Conservation (phyloP, 2,329 filamentous ascomycete species). For the Talaromyces rugulosus region DNA sequence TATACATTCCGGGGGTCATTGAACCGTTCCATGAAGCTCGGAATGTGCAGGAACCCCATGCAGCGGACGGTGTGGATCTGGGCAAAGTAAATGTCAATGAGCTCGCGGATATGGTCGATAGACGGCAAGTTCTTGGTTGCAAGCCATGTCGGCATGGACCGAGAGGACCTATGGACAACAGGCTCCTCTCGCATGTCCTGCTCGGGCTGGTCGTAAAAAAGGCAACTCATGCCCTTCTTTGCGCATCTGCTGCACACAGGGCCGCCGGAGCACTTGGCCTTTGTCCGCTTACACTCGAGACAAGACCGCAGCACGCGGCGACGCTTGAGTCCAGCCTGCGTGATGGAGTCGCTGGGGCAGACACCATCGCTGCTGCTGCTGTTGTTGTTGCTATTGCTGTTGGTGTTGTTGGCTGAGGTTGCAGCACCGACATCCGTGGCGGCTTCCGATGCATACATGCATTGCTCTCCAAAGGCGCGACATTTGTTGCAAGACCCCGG, state of each 20-base stretch:
- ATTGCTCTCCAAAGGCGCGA: slow-evolving; percentile 5
- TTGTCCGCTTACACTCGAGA: slow-evolving; percentile 7
- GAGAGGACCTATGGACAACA: neutral
- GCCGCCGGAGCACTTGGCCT: slow-evolving; percentile 8
- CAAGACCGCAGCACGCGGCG: slow-evolving; percentile 6
- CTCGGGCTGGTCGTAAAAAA: slow-evolving; percentile 3
- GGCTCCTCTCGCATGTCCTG: neutral
- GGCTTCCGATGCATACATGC: slow-evolving; percentile 2
- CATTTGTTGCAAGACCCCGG: slow-evolving; percentile 9
- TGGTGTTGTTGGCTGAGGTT: neutral
- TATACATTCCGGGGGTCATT: slow-evolving; percentile 1
- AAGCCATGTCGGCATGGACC: slow-evolving; percentile 7
- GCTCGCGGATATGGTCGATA: slow-evolving; percentile 1
- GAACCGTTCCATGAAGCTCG: slow-evolving; percentile 8
- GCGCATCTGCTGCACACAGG: slow-evolving; percentile 2
- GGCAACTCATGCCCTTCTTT: slow-evolving; percentile 1
- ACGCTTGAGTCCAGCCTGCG: slow-evolving; percentile 8
- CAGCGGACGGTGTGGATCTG: slow-evolving; percentile 8
- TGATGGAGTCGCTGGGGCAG: slow-evolving; percentile 6
- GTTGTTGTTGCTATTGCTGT: neutral
- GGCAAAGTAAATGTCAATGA: slow-evolving; percentile 7
- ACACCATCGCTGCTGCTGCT: neutral
- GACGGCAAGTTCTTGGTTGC: slow-evolving; percentile 1
- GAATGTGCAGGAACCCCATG: slow-evolving; percentile 9
- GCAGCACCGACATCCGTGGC: neutral